These are phyloP conservation scores for Neltuma alba DNA, from an alignment of 306 rosid genomes.

Conservation along the genomic window DNA sequence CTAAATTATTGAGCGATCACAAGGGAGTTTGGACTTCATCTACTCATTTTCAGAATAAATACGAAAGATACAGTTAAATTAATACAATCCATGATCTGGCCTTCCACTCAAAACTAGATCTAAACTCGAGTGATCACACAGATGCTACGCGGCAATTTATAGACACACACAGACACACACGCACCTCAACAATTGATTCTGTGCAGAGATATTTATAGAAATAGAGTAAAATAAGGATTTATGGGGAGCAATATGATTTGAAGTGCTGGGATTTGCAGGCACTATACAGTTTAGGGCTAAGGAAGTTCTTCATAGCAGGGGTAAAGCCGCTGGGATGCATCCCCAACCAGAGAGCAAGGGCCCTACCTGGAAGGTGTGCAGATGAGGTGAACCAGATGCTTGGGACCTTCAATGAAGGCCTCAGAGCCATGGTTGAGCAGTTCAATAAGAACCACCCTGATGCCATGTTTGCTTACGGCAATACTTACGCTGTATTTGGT, in stretches of 20 bases:
- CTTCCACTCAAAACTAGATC: no score
- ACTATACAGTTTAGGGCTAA: constrained; percentile 56
- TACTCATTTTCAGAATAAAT: no score
- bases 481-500: constrained; percentile 56
- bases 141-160: no score
- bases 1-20: no score
- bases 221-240: no score
- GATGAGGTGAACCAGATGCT: constrained; percentile 69
- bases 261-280: constrained; percentile 37
- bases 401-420: constrained; percentile 64
- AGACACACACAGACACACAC: no score
- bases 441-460: constrained; percentile 50
- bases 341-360: constrained; percentile 63
- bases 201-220: no score
- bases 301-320: constrained; percentile 69
- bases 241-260: not conserved
- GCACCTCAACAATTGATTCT: no score
- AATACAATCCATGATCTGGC: no score
- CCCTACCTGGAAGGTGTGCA: constrained; percentile 58
- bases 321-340: constrained; percentile 85
- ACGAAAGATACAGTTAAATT: no score
- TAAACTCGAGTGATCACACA: no score
- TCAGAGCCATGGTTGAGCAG: constrained; percentile 56
- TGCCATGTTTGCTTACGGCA: constrained; percentile 61
- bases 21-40: no score